Percentiles rank a stretch among this genome's conserved stretches.
phyloP scores from a whole-genome alignment of 306 rosid genomes.

The Lotus japonicus region DNA sequence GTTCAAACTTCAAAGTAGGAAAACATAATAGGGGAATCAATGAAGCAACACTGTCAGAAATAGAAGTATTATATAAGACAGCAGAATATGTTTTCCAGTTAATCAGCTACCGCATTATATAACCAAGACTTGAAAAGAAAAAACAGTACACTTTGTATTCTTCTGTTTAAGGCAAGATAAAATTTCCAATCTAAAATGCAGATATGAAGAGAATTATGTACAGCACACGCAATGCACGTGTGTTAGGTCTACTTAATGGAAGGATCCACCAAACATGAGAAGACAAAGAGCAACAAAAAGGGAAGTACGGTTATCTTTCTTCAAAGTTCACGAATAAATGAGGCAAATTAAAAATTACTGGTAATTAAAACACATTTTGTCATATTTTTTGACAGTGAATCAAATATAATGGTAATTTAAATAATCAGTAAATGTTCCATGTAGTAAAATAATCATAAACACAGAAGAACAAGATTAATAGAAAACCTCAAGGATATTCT shows the following conservation, averaged over 20 bases:
- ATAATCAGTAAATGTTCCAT: background rate
- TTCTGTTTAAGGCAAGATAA: background rate
- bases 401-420: background rate
- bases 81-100: constrained; percentile 3
- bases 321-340: background rate
- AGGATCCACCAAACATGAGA: background rate
- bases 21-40: constrained; percentile 21
- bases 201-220: background rate
- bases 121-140: constrained; percentile 4
- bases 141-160: background rate
- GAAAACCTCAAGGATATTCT: constrained; percentile 4
- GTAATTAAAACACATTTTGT: background rate
- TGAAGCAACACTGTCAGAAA: constrained; percentile 5
- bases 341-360: background rate
- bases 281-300: background rate
- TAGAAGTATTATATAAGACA: background rate
- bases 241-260: background rate
- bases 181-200: background rate
- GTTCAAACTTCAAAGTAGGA: constrained; percentile 15
- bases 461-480: background rate
- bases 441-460: background rate
- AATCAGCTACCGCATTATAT: constrained; percentile 5
- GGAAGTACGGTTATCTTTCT: background rate
- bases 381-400: background rate
- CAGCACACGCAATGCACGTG: background rate